Base-by-base conservation (phyloP, 257 asterid genomes). In the Linaria vulgaris region DNA sequence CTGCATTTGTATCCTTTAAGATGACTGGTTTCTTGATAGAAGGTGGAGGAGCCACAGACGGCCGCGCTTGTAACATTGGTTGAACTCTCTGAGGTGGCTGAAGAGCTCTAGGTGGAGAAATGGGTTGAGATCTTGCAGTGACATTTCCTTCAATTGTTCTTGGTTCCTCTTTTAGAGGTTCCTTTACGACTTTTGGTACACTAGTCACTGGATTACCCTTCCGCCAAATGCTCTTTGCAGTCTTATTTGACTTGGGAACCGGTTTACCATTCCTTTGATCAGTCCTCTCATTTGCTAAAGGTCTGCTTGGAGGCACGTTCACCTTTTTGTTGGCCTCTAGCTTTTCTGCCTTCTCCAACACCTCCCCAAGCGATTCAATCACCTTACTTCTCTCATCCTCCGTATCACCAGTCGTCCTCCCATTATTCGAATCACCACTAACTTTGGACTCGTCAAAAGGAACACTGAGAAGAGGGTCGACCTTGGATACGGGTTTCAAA, bases 181-280 rank as follows among this genome's bases (percentile, higher is more conserved):
- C 90, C 76, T 68, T 83, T 39, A 84, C 91, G 59, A 80, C 74
- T 60, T 79, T 91, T 70, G 76, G 85, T 48, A 82, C 86, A 65
- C 72, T 16, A 16, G 95, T 56, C 47, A 94, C 89, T 0, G 97
- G 97, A 80, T 85, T 87, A 66, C 99, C 99, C 75, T 94, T 94
- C 38, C 95, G 83, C 99, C 99, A 94, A 12, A 94, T 95, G 45
- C 97, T 90, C 84, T 87, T 94, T 51, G 69, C 47, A 19, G 86
- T 76, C 76, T 76, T 89, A 39, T n/a, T n/a, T n/a, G 88, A 17
- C 82, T 75, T 78, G 53, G 73, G 74, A 72, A 64, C 76, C 15
- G 79, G 84, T 68, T 41, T 80, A 45, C 85, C 88, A 63, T 83
- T 85, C 55, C 59, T 80, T 70, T 62, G 84, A 45, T 54, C 74